These are phyloP conservation scores for Coemansia javaensis DNA, from an alignment of 192 early-diverging fungal genomes.

Conservation along the genomic window DNA sequence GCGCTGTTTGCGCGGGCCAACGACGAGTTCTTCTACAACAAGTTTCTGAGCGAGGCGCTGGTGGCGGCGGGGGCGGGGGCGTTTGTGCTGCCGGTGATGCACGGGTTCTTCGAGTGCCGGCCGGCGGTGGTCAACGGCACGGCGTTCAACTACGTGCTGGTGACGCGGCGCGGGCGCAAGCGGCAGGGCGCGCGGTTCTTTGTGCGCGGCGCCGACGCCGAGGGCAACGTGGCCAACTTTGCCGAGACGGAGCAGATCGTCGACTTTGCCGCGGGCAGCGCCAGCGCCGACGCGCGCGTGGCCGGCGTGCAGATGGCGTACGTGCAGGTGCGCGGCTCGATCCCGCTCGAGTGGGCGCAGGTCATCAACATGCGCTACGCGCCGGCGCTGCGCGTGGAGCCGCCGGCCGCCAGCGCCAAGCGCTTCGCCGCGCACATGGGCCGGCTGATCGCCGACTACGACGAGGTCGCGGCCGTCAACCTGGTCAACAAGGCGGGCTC, in stretches of 20 bases:
- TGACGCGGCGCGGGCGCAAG: slow-evolving; percentile 78
- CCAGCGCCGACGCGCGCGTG: slow-evolving; percentile 10
- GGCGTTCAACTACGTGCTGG: slow-evolving; percentile 72
- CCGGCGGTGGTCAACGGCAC: slow-evolving; percentile 59
- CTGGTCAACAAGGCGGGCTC: slow-evolving; percentile 92
- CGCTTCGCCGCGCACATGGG: slow-evolving; percentile 37
- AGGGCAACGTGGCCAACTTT: slow-evolving; percentile 94
- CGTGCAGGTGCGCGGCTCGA: slow-evolving; percentile 92
- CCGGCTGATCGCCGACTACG: slow-evolving; percentile 59
- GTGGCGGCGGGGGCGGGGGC: slow-evolving; percentile 54
- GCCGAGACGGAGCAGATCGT: slow-evolving; percentile 96
- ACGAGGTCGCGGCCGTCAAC: slow-evolving; percentile 83
- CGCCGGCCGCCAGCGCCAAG: slow-evolving; percentile 22
- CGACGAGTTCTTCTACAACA: slow-evolving; percentile 96
- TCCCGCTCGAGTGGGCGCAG: slow-evolving; percentile 94
- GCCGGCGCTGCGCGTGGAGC: slow-evolving; percentile 79
- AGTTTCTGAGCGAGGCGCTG: slow-evolving; percentile 60
- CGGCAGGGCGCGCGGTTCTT: slow-evolving; percentile 88
- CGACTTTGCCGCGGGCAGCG: slow-evolving; percentile 49
- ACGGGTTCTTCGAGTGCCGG: slow-evolving; percentile 72
- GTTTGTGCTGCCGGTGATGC: slow-evolving; percentile 87
- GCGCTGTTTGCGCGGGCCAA: slow-evolving; percentile 58
- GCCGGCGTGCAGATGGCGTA: slow-evolving; percentile 58
- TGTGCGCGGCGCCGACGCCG: slow-evolving; percentile 84
- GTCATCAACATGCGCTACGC: slow-evolving; percentile 88